Conservation (phyloP, 768 basidiomycete genomes). For the Cytidiella melzeri region DNA sequence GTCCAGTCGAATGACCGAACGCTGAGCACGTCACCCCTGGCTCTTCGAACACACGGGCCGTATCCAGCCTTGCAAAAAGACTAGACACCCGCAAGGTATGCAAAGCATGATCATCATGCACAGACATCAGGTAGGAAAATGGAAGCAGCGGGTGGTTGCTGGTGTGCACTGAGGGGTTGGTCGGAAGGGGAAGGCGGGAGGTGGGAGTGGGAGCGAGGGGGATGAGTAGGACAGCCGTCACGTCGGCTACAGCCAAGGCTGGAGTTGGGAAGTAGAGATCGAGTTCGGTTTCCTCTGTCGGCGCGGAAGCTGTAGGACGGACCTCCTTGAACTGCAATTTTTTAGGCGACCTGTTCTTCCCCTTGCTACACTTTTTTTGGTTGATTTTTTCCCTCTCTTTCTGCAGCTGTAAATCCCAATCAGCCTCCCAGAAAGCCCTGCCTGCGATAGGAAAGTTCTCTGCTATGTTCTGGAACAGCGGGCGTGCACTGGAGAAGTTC, state of each 20-base stretch:
- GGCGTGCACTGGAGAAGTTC: constrained; percentile 67
- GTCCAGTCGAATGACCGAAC: constrained; percentile 49
- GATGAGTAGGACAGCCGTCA: constrained; percentile 65
- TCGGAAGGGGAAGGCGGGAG: constrained; percentile 50
- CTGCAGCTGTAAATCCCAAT: constrained; percentile 54
- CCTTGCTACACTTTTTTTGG: constrained; percentile 19
- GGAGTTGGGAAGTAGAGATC: constrained; percentile 66
- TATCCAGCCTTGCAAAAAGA: constrained; percentile 67
- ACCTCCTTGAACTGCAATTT: constrained; percentile 26
- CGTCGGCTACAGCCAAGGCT: constrained; percentile 27
- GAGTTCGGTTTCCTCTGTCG: constrained; percentile 33
- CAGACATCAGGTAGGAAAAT: constrained; percentile 40
- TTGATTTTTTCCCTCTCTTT: constrained; percentile 32
- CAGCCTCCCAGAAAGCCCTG: constrained; percentile 69
- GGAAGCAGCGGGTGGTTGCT: constrained; percentile 41
- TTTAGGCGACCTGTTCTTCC: constrained; percentile 19
- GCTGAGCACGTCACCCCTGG: constrained; percentile 52
- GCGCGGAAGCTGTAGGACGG: constrained; percentile 13
- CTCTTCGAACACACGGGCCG: constrained; percentile 59
- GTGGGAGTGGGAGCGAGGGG: constrained; percentile 75
- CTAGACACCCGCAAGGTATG: constrained; percentile 63
- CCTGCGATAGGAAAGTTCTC: constrained; percentile 68
- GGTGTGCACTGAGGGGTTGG: constrained; percentile 21
- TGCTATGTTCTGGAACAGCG: constrained; percentile 73
- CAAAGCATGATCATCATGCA: constrained; percentile 46